phyloP scores from a whole-genome alignment of 768 basidiomycete genomes.

The Agrocybe praecox region DNA sequence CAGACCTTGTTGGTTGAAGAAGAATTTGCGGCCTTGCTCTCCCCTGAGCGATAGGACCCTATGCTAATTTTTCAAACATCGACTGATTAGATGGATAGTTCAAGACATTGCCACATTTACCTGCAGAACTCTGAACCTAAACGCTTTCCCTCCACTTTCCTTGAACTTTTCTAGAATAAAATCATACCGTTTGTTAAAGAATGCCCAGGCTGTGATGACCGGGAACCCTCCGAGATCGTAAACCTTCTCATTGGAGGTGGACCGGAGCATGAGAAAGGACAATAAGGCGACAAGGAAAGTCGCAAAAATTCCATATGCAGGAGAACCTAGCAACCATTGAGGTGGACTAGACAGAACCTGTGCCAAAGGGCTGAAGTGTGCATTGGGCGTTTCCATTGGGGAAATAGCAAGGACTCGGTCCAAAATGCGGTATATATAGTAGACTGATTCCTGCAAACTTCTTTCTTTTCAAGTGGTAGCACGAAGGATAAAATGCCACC shows the following conservation, averaged over 20 bases:
- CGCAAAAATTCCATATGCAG: background rate
- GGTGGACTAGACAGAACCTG: background rate
- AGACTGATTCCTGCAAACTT: too few relatives aligned
- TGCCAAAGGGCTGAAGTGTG: background rate
- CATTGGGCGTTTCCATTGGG: background rate
- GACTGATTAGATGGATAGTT: too few relatives aligned
- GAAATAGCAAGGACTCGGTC: too few relatives aligned
- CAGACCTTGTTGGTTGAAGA: slow-evolving; percentile 29
- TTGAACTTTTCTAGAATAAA: slow-evolving; percentile 27
- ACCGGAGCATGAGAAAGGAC: background rate
- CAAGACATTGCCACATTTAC: slow-evolving; percentile 19
- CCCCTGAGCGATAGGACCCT: slow-evolving; percentile 19
- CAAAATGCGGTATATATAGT: too few relatives aligned
- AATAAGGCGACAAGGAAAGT: background rate
- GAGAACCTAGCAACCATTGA: background rate
- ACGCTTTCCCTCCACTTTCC: slow-evolving; percentile 23
- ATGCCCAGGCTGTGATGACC: slow-evolving; percentile 30
- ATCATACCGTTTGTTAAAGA: slow-evolving; percentile 30
- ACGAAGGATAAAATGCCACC: too few relatives aligned
- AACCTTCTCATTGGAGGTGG: slow-evolving; percentile 2
- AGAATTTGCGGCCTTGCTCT: slow-evolving; percentile 23
- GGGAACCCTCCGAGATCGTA: slow-evolving; percentile 24
- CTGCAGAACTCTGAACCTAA: slow-evolving; percentile 31
- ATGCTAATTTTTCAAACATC: slow-evolving; percentile 13
- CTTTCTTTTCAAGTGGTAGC: too few relatives aligned